Base-by-base conservation (phyloP, 257 asterid species). In the Ligustrum vulgare region DNA sequence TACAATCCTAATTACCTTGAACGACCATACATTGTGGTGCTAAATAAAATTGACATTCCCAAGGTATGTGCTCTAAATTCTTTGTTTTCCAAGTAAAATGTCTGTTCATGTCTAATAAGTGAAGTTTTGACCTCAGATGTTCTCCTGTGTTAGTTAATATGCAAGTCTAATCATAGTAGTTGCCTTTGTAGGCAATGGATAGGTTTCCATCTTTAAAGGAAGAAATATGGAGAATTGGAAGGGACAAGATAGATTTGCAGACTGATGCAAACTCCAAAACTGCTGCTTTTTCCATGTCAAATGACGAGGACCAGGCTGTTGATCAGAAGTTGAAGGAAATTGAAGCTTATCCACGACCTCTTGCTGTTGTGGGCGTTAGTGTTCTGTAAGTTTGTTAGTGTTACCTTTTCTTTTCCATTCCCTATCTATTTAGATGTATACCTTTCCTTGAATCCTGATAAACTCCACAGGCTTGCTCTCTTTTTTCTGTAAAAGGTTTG, bases 1-100 rank as follows among this genome's bases (percentile, higher is more conserved):
- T 94, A 94, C 92, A 95, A 92, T 81, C 98, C 99, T 22, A 93
- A 89, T 73, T 95, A 93, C 82, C 98, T 95, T 54, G 96, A 93
- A 78, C 82, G 99, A 41, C 97, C 98, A 8, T 87, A 91, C 81
- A 82, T 95, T 72, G 99, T 92, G 75, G 94, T 92, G 77, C 82
- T 95, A 73, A 95, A 95, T 72, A 95, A 95, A 85, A 93, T 89
- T 32, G 99, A 94, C 81, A 86, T 86, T 74, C 93, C 94, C 74
- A 89, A 82, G 99, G 99, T 95, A 78, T 47, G 68, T 62, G 65
- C 64, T n/a, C 70, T 60, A 67, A 22, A 22, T 69, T n/a, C 20
- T 41, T 75, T 16, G 63, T 5, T 72, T 77, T 65, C 36, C 70
- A 36, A 41, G 43, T 16, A 51, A n/a, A 64, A 11, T 39, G 12